phyloP scores from a whole-genome alignment of 345 rosid genomes.

The Boechera retrofracta region DNA sequence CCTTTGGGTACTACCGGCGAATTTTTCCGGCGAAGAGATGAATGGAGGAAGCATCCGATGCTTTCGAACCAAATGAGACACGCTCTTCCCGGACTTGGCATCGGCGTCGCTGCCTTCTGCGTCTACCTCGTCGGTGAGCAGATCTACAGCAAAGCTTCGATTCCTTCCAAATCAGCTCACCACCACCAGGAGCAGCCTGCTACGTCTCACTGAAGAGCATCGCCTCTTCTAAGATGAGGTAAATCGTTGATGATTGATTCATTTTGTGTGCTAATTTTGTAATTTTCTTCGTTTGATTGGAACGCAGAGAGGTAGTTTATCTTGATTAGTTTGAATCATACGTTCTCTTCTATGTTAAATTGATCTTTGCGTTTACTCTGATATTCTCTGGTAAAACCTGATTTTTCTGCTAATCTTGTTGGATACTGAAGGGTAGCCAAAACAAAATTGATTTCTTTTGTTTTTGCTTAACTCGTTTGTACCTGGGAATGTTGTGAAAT shows the following conservation, averaged over 20 bases:
- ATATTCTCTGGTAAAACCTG: neutral
- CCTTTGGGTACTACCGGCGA: constrained; percentile 82
- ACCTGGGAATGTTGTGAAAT: constrained; percentile 8
- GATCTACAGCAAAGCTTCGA: constrained; percentile 66
- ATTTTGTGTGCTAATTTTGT: constrained; percentile 3
- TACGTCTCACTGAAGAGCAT: constrained; percentile 36
- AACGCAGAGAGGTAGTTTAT: neutral
- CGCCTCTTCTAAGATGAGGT: constrained; percentile 14
- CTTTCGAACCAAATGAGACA: constrained; percentile 78
- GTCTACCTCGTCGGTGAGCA: constrained; percentile 90
- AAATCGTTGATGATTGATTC: neutral
- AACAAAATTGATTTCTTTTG: neutral
- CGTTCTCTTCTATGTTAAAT: neutral
- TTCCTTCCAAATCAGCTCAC: constrained; percentile 64
- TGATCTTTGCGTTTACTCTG: neutral
- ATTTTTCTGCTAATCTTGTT: constrained; percentile 14
- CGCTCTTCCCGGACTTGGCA: constrained; percentile 88
- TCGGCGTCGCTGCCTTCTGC: constrained; percentile 88
- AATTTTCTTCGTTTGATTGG: neutral
- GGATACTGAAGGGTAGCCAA: neutral
- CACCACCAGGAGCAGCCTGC: constrained; percentile 47
- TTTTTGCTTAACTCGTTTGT: neutral
- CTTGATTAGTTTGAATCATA: too few relatives aligned
- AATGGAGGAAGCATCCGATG: constrained; percentile 96
- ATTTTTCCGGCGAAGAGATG: constrained; percentile 92